Conservation (phyloP, 2,329 filamentous ascomycete genomes). For the Lachnellula subtilissima region DNA sequence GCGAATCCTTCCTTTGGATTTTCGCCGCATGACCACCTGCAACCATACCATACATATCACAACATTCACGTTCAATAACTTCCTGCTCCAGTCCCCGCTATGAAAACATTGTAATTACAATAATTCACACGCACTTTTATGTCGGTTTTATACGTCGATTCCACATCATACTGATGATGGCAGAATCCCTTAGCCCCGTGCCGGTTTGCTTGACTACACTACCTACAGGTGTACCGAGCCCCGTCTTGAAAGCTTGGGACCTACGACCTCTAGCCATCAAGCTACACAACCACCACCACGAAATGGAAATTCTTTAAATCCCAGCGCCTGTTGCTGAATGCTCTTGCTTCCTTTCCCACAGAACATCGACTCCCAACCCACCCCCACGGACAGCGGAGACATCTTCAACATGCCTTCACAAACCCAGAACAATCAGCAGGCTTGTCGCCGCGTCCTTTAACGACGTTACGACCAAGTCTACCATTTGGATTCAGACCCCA, state of each 20-base stretch:
- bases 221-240: not conserved
- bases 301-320: not conserved
- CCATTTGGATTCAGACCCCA: not conserved
- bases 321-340: not conserved
- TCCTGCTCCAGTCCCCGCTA: too few relatives aligned
- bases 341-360: not conserved
- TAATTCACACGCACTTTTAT: too few relatives aligned
- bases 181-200: too few relatives aligned
- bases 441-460: constrained; percentile 16
- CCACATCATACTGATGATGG: too few relatives aligned
- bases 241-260: not conserved
- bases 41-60: too few relatives aligned
- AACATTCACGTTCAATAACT: too few relatives aligned
- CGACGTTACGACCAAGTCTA: constrained; percentile 4
- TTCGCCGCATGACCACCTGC: too few relatives aligned
- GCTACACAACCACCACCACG: not conserved
- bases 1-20: too few relatives aligned
- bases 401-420: constrained; percentile 16
- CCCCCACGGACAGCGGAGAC: constrained; percentile 6
- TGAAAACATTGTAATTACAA: too few relatives aligned
- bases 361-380: not conserved
- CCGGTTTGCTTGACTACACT: too few relatives aligned
- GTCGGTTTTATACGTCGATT: too few relatives aligned
- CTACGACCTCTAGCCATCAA: constrained; percentile 1
- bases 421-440: constrained; percentile 9